Evolutionary conservation across 106 monocot species (phyloP).

Genomic region (Acorus calamus): DNA sequence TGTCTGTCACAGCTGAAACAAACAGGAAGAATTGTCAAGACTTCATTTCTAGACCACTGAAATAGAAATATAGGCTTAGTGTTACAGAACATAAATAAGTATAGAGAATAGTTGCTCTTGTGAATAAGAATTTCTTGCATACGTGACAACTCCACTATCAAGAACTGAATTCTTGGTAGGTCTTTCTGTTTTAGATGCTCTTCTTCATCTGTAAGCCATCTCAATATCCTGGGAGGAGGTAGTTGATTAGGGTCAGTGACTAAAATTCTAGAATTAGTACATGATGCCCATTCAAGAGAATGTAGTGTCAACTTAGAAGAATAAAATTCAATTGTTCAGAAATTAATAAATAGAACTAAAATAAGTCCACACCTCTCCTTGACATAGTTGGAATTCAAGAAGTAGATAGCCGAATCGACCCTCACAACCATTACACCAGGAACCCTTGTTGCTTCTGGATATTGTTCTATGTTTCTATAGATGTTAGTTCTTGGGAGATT

Average conservation of each 20-base stretch:
- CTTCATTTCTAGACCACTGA: background rate
- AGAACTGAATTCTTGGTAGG: conserved; percentile 31
- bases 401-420: conserved; percentile 27
- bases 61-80: background rate
- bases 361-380: conserved; percentile 14
- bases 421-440: conserved; percentile 21
- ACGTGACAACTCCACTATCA: conserved; percentile 83
- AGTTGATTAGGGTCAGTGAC: too few species aligned
- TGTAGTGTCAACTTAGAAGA: too few species aligned
- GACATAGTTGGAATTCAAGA: conserved; percentile 22
- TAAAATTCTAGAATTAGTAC: too few species aligned
- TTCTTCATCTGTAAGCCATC: conserved; percentile 73
- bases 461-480: conserved; percentile 26
- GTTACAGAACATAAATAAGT: background rate
- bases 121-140: conserved; percentile 5
- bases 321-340: too few species aligned
- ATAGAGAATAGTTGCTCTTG: background rate
- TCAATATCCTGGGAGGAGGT: conserved; percentile 39
- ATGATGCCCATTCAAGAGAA: too few species aligned
- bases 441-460: conserved; percentile 17
- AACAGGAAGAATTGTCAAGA: too few species aligned
- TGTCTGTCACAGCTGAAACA: conserved; percentile 58
- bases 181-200: conserved; percentile 24
- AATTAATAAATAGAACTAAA: background rate
- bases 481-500: conserved; percentile 22